Evolutionary conservation across 2,329 filamentous ascomycete species (phyloP), one percentile per base, ranked within the genome.

Genomic region (Thermoascus crustaceus): DNA sequence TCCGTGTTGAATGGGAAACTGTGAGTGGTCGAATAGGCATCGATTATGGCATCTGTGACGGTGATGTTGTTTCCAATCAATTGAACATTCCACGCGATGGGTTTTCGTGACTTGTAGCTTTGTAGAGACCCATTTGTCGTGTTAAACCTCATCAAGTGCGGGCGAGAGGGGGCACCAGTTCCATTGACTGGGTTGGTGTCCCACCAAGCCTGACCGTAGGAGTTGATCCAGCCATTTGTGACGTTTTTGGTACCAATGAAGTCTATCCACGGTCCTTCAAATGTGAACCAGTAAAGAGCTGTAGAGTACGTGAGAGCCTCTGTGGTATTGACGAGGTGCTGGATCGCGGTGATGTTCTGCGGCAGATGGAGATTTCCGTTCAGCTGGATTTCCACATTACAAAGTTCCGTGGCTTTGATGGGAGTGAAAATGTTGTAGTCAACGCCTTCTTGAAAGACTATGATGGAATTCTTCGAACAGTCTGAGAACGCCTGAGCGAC

Each of bases 131-230:
- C 58, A 35, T 62, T 48, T 2, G 48, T 57, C 7, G 57, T 55
- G 26, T 55, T 56, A 48, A 64, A 61, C 18, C 48, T 52, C 47
- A 66, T 55, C 7, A 68, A 48, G 41, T 66, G 63, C 7, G 66
- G 66, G 4, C 65, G 54, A 21, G 53, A 55, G 9, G 49, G 45
- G 8, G 60, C 51, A 7, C 64, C 64, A 14, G 61, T 61, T 24
- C 53, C 54, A 21, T 61, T 60, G 5, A 48, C 42, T 2, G 57
- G 54, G 40, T 67, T 68, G 5, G 57, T 52, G 34, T 67, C 63
- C 64, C 64, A 68, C 66, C 66, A 68, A 1, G 53, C 51, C 43
- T 68, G 64, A 16, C 65, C 65, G 33, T 67, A 63, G 2, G 61
- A 66, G 37, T 66, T 56, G 41, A 68, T 66, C 63, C 64, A 68